Percentiles rank a stretch among this genome's conserved stretches.
phyloP scores from a whole-genome alignment of 352 stramenopile species.

The Blastocystis sp. region DNA sequence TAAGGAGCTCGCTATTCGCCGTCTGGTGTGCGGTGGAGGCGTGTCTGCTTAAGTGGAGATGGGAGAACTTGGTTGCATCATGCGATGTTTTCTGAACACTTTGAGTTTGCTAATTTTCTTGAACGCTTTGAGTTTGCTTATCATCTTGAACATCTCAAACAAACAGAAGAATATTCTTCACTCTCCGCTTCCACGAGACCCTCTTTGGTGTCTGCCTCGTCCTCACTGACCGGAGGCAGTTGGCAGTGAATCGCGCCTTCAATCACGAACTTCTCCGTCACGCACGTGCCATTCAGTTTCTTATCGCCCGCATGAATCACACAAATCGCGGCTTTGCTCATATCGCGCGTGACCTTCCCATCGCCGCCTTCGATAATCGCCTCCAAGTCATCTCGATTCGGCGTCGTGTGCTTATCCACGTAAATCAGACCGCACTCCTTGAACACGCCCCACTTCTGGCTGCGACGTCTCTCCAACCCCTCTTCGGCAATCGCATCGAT shows the following conservation, averaged over 20 bases:
- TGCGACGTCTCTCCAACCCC: not conserved
- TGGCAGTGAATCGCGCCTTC: not conserved
- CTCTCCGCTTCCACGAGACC: not conserved
- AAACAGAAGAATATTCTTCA: constrained; percentile 30
- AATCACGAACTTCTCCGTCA: not conserved
- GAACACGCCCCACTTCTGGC: constrained; percentile 8
- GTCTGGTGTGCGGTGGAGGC: not conserved
- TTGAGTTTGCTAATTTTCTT: too few species aligned
- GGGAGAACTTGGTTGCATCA: not conserved
- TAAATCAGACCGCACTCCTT: not conserved
- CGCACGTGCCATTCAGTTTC: not conserved
- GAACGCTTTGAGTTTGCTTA: too few species aligned
- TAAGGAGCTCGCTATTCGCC: not conserved
- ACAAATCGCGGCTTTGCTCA: not conserved
- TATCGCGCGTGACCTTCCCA: constrained; percentile 14
- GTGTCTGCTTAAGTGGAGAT: not conserved
- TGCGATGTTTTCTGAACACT: too few species aligned
- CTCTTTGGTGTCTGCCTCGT: not conserved
- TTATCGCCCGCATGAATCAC: not conserved
- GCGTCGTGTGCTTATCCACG: not conserved
- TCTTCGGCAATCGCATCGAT: constrained; percentile 22
- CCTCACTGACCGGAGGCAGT: not conserved
- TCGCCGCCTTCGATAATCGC: not conserved
- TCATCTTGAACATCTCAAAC: too few species aligned
- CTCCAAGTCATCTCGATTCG: constrained; percentile 14